Conservation (phyloP, 805 yeast genomes). For the Candida methanosorbosa region DNA sequence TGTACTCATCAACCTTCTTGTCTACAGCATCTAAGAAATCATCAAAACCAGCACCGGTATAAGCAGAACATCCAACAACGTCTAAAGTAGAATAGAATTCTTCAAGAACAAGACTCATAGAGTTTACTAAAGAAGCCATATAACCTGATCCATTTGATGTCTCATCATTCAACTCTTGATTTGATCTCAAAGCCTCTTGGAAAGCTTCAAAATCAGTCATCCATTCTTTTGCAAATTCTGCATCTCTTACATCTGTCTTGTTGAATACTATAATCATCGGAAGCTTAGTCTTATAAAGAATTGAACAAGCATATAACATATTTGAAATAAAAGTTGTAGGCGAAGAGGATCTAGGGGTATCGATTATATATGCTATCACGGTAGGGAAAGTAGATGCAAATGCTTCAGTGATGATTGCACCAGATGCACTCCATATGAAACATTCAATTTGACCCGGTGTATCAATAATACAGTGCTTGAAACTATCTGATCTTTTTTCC, state of each 20-base stretch:
- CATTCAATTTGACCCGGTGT: conserved; percentile 99
- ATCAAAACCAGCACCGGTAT: conserved; percentile 91
- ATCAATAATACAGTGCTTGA: conserved; percentile 74
- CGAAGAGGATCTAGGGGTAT: conserved; percentile 88
- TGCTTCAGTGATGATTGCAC: conserved; percentile 92
- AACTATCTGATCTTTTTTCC: conserved; percentile 59
- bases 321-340: conserved; percentile 98
- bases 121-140: conserved; percentile 88
- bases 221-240: conserved; percentile 91
- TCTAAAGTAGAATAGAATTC: conserved; percentile 92
- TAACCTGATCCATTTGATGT: conserved; percentile 67
- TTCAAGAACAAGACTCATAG: conserved; percentile 93
- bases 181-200: conserved; percentile 65
- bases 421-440: conserved; percentile 97
- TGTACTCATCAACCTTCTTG: conserved; percentile 79
- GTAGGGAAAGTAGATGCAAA: conserved; percentile 96
- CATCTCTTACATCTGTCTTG: conserved; percentile 82
- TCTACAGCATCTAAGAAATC: conserved; percentile 83
- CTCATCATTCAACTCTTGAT: conserved; percentile 58
- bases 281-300: conserved; percentile 86
- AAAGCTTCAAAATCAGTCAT: conserved; percentile 93
- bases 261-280: conserved; percentile 97
- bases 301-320: conserved; percentile 97
- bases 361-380: conserved; percentile 90
- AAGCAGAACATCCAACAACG: conserved; percentile 86